Conservation (phyloP, 495 filamentous ascomycete species). For the Penicillium coprophilum region DNA sequence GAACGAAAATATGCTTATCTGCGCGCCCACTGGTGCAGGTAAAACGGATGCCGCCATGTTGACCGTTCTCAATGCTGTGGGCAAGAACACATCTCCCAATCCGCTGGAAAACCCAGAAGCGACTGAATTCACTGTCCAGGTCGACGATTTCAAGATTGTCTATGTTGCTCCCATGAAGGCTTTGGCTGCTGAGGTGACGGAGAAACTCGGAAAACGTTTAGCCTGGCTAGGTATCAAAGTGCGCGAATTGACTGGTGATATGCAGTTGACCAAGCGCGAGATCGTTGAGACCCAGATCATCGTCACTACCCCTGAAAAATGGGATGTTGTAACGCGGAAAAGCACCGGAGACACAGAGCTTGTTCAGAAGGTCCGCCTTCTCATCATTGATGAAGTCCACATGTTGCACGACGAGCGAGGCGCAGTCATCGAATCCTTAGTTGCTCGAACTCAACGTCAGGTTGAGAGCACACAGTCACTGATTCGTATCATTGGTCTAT, state of each 20-base stretch:
- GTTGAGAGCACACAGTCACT: constrained; percentile 97
- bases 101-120: constrained; percentile 72
- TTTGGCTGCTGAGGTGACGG: constrained; percentile 91
- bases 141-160: constrained; percentile 79
- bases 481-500: constrained; percentile 93
- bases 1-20: constrained; percentile 98
- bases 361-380: constrained; percentile 91
- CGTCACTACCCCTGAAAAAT: constrained; percentile 98
- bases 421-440: constrained; percentile 91
- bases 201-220: constrained; percentile 90
- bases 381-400: constrained; percentile 99
- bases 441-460: constrained; percentile 90
- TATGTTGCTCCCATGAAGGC: constrained; percentile 70
- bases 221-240: constrained; percentile 88
- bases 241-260: constrained; percentile 93
- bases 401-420: constrained; percentile 99
- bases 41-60: constrained; percentile 99
- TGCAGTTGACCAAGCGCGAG: constrained; percentile 97
- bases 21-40: constrained; percentile 95
- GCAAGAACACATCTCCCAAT: constrained; percentile 77
- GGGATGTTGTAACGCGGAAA: constrained; percentile 97
- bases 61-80: constrained; percentile 83
- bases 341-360: constrained; percentile 96
- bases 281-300: constrained; percentile 96
- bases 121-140: constrained; percentile 71